phyloP scores from a whole-genome alignment of 2,329 filamentous ascomycete genomes.

The Trichoderma sp. region DNA sequence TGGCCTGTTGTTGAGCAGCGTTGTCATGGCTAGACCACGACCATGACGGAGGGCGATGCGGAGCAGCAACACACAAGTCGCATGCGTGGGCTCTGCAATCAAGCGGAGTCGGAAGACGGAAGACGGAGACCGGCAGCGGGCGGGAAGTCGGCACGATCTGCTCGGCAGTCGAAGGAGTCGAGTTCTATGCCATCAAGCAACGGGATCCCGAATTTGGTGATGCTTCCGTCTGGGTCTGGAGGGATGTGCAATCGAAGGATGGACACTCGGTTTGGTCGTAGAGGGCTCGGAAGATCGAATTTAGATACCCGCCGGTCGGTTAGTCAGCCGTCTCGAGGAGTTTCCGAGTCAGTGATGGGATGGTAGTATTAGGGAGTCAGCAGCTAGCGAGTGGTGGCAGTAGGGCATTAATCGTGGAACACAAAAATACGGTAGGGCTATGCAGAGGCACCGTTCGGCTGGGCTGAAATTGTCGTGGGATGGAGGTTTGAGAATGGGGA shows the following conservation, averaged over 20 bases:
- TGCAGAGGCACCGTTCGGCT: neutral
- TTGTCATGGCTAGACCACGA: constrained; percentile 46
- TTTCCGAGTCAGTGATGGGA: neutral
- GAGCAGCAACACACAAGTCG: constrained; percentile 2
- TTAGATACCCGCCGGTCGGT: neutral
- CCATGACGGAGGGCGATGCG: constrained; percentile 26
- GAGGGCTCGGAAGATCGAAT: neutral
- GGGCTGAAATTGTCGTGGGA: constrained; percentile 14
- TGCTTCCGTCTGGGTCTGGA: neutral
- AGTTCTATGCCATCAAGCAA: neutral
- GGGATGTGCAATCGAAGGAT: neutral
- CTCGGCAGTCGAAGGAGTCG: neutral
- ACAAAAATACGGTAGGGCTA: neutral
- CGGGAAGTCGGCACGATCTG: neutral
- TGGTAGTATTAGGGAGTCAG: neutral
- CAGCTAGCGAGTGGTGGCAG: neutral
- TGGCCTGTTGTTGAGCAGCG: constrained; percentile 43
- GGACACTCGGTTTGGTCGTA: neutral
- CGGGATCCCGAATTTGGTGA: neutral
- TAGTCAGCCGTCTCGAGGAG: neutral
- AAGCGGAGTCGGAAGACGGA: neutral
- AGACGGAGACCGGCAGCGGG: neutral
- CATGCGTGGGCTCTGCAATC: constrained; percentile 5
- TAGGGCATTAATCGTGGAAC: neutral
- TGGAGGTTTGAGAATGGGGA: constrained; percentile 4